These are phyloP conservation scores for Erysimum cheiri DNA, from an alignment of 441 rosid species.

Conservation along the genomic window DNA sequence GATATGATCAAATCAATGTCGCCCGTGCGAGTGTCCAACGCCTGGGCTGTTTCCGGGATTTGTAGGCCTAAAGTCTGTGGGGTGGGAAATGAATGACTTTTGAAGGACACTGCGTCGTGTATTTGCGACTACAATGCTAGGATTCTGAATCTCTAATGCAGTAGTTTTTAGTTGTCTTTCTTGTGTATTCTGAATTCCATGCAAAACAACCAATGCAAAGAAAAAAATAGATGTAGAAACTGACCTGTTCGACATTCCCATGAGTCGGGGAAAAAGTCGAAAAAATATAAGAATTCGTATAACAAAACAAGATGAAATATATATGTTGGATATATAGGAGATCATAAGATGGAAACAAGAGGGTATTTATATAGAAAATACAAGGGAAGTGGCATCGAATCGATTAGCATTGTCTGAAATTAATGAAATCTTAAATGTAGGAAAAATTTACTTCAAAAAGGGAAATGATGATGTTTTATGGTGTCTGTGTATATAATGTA, in stretches of 20 bases:
- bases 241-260: conserved; percentile 31
- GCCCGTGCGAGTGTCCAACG: conserved; percentile 42
- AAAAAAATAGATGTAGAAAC: conserved; percentile 24
- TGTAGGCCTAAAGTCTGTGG: conserved; percentile 42
- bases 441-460: conserved; percentile 30
- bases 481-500: conserved; percentile 44
- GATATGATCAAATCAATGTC: conserved; percentile 32
- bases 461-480: conserved; percentile 44
- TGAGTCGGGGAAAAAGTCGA: background rate
- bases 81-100: conserved; percentile 25
- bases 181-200: conserved; percentile 34
- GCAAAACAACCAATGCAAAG: conserved; percentile 32
- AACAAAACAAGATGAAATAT: background rate
- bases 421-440: conserved; percentile 26
- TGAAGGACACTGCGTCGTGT: conserved; percentile 24
- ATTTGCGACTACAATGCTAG: conserved; percentile 3
- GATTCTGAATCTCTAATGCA: conserved; percentile 5
- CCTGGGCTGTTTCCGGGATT: conserved; percentile 46
- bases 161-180: conserved; percentile 28
- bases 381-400: background rate
- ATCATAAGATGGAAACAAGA: conserved; percentile 26
- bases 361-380: conserved; percentile 30
- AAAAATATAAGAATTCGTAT: background rate
- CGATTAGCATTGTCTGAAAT: conserved; percentile 2
- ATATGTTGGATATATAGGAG: background rate